A percentile compares a stretch with the other conserved stretches of the same genome.
Conservation (phyloP, 177 flowering plant genomes). For the Vitis hybrid region DNA sequence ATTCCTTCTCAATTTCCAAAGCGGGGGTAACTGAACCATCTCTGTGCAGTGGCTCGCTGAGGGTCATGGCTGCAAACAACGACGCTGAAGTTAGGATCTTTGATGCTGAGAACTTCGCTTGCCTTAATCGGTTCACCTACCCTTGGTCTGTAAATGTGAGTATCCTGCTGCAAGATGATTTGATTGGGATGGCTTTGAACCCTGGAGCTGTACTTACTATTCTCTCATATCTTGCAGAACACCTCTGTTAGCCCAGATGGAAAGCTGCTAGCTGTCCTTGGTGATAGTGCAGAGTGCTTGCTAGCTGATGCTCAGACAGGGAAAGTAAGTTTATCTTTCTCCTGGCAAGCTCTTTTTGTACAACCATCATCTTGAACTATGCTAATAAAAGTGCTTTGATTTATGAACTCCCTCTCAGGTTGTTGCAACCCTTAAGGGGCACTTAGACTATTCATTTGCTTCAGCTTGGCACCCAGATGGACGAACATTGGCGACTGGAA, state of each 20-base stretch:
- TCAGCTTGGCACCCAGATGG: slow-evolving; percentile 96
- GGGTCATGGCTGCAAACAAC: slow-evolving; percentile 77
- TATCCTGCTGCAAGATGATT: neutral
- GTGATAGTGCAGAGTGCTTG: slow-evolving; percentile 81
- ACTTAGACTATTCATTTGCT: slow-evolving; percentile 82
- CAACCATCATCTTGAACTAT: too few species aligned
- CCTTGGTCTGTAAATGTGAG: slow-evolving; percentile 95
- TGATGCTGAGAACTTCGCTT: slow-evolving; percentile 55
- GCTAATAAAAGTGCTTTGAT: neutral
- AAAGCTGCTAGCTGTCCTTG: slow-evolving; percentile 77
- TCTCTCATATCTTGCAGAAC: slow-evolving; percentile 41
- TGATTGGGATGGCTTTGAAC: neutral
- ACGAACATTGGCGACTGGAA: slow-evolving; percentile 78
- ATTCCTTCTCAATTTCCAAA: neutral
- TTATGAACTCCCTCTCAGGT: slow-evolving; percentile 28
- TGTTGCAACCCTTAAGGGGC: slow-evolving; percentile 61
- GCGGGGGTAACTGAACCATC: neutral
- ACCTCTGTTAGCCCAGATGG: slow-evolving; percentile 82
- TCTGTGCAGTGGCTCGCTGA: slow-evolving; percentile 61
- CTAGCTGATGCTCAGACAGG: slow-evolving; percentile 79
- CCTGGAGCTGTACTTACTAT: neutral
- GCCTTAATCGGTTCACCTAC: slow-evolving; percentile 48
- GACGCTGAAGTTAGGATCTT: slow-evolving; percentile 74
- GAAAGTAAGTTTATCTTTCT: slow-evolving; percentile 38
- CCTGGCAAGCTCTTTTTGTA: neutral